phyloP scores from a whole-genome alignment of 208 protist species.

The Trypanosoma theileri region DNA sequence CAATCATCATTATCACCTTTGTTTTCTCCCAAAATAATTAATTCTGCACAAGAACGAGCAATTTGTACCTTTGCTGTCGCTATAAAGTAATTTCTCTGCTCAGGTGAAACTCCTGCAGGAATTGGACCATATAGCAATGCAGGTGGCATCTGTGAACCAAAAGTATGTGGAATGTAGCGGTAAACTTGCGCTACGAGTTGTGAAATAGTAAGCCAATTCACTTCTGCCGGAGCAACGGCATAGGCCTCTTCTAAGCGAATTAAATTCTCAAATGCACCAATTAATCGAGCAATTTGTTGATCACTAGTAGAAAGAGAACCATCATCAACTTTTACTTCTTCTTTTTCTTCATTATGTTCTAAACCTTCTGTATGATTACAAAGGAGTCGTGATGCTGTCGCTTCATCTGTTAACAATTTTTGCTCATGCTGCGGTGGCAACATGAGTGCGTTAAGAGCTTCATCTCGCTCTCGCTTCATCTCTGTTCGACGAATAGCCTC shows the following conservation, averaged over 20 bases:
- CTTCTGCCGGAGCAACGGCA: neutral
- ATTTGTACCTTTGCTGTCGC: slow-evolving; percentile 48
- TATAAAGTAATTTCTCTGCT: slow-evolving; percentile 36
- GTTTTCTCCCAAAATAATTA: slow-evolving; percentile 24
- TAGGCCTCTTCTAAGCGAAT: slow-evolving; percentile 64
- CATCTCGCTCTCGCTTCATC: slow-evolving; percentile 89
- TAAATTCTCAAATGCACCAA: slow-evolving; percentile 83
- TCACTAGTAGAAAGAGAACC: slow-evolving; percentile 6
- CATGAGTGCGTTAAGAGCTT: slow-evolving; percentile 65
- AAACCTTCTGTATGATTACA: slow-evolving; percentile 1
- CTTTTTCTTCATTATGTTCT: neutral
- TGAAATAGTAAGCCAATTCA: slow-evolving; percentile 52
- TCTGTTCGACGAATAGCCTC: slow-evolving; percentile 64
- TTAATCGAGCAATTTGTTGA: slow-evolving; percentile 46
- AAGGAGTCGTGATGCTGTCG: slow-evolving; percentile 19
- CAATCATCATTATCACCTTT: slow-evolving; percentile 7
- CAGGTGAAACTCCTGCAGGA: slow-evolving; percentile 15
- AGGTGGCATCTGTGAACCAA: slow-evolving; percentile 84
- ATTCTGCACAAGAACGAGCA: slow-evolving; percentile 35
- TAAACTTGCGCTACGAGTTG: slow-evolving; percentile 82
- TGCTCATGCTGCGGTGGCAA: slow-evolving; percentile 15
- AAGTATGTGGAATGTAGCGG: slow-evolving; percentile 77
- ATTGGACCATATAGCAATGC: slow-evolving; percentile 46
- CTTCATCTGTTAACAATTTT: neutral
- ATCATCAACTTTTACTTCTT: neutral